phyloP scores from a whole-genome alignment of 2,329 filamentous ascomycete genomes.

The Botryotinia globosa region DNA sequence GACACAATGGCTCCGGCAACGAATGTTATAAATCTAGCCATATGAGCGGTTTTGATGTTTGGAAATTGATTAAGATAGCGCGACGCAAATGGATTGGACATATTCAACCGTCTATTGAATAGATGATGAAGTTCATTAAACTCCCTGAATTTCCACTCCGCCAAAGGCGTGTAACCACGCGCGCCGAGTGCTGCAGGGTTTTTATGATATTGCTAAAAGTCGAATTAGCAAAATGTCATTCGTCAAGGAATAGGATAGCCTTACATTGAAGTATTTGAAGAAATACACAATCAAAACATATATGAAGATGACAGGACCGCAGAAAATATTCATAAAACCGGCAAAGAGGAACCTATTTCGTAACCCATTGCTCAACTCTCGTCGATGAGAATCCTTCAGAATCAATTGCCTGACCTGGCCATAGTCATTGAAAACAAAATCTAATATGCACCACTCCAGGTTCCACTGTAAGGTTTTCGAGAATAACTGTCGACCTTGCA shows the following conservation, averaged over 20 bases:
- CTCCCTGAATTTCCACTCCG: conserved; percentile 97
- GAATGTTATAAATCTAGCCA: conserved; percentile 82
- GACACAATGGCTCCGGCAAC: conserved; percentile 82
- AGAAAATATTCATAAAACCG: conserved; percentile 80
- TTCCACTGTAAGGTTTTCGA: conserved; percentile 92
- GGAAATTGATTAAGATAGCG: conserved; percentile 95
- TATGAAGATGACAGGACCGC: conserved; percentile 81
- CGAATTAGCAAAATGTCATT: conserved; percentile 23
- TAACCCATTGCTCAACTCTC: conserved; percentile 73
- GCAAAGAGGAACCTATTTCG: conserved; percentile 76
- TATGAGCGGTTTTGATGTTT: conserved; percentile 85
- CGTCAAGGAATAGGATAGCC: conserved; percentile 33
- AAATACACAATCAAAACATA: conserved; percentile 89
- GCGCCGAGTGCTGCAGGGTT: conserved; percentile 86
- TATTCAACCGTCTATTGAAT: conserved; percentile 83
- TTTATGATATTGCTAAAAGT: conserved; percentile 82
- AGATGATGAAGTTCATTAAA: conserved; percentile 96
- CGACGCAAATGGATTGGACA: conserved; percentile 91
- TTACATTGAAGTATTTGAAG: conserved; percentile 88
- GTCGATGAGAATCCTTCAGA: conserved; percentile 77
- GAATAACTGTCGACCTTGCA: conserved; percentile 76
- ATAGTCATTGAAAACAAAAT: conserved; percentile 88
- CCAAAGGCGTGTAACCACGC: conserved; percentile 85
- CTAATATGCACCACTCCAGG: conserved; percentile 82
- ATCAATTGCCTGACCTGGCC: conserved; percentile 86